Conservation (phyloP, 1,284 basidiomycete genomes). For the Ustilago loliicola region DNA sequence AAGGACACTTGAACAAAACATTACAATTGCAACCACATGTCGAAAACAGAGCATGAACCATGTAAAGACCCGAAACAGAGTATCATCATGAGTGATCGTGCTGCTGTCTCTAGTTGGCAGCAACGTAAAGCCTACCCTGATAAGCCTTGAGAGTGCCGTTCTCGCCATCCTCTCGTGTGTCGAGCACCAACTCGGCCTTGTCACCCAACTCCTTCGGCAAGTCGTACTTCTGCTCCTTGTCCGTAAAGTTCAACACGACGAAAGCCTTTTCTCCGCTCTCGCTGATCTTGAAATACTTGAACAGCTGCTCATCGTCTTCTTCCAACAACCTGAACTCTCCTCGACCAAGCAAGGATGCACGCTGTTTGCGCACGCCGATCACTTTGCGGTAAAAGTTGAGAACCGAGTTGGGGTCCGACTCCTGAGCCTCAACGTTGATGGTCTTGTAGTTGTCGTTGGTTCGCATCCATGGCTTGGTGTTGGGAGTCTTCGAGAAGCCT, state of each 20-base stretch:
- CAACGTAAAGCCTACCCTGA: slow-evolving; percentile 46
- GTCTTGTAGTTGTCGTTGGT: slow-evolving; percentile 78
- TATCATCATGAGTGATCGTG: no score
- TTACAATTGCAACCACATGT: no score
- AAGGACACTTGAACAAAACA: no score
- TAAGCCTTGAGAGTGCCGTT: slow-evolving; percentile 29
- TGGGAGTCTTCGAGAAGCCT: slow-evolving; percentile 77
- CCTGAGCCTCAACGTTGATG: slow-evolving; percentile 77
- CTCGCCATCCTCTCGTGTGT: slow-evolving; percentile 26
- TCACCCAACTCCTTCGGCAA: slow-evolving; percentile 31
- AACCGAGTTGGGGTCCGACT: slow-evolving; percentile 74
- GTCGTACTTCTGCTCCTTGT: slow-evolving; percentile 32
- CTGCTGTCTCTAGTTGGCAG: slow-evolving; percentile 12
- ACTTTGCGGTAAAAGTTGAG: slow-evolving; percentile 77
- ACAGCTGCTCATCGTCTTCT: slow-evolving; percentile 74
- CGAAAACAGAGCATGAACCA: not conserved
- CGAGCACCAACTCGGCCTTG: slow-evolving; percentile 20
- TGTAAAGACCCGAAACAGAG: no score
- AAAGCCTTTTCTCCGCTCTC: slow-evolving; percentile 66
- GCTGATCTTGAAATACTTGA: slow-evolving; percentile 75
- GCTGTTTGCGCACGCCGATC: slow-evolving; percentile 74
- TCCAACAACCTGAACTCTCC: slow-evolving; percentile 76
- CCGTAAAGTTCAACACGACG: slow-evolving; percentile 57
- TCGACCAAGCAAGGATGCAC: slow-evolving; percentile 75
- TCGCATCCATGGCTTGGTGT: slow-evolving; percentile 79